Evolutionary conservation across 139 green algal genomes (phyloP), one percentile per base, ranked within the genome.

Genomic region (Tetraselmis striata): DNA sequence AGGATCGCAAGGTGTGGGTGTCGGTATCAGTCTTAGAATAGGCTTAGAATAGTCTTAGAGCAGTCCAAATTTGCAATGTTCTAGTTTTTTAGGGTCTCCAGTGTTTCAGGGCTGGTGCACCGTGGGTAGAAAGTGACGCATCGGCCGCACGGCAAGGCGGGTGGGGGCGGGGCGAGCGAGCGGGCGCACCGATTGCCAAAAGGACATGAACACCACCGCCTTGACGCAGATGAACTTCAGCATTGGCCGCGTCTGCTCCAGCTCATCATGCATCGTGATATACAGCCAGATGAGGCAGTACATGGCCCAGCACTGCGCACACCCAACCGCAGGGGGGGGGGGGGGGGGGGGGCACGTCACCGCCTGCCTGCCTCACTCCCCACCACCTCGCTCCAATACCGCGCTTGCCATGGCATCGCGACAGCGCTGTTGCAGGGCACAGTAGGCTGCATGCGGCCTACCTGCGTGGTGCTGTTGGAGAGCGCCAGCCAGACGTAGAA

Each of bases 211-310:
- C 23, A 99, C 92, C 18, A 99, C 91, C 0, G 91, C 89, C 86
- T 99, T 99, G 84, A 99, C 96, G 75, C 89, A 92, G 29, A 98
- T 59, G 85, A 99, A 99, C 87, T 99, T 98, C 83, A 90, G 87
- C 26, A 98, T 87, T 30, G 96, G 96, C 23, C 92, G 86, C 84
- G 98, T 98, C 80, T 95, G 95, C 28, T 82, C 85, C 76, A 99
- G 92, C 92, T 99, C 95, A 1, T 91, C 80, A 29, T 94, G 88
- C 27, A 92, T 94, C 23, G 91, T 91, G 22, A 89, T 83, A 90
- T 98, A 98, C 80, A 99, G 90, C 83, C 97, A 89, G 24, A 97
- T 89, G 29, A 99, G 89, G 89, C 95, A 98, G 87, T 99, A 99
- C 31, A 99, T 85, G 25, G 96, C 95, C 94, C 92, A 98, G 76